Evolutionary conservation across 1,284 basidiomycete species (phyloP).

Genomic region (Ustilago lituana): DNA sequence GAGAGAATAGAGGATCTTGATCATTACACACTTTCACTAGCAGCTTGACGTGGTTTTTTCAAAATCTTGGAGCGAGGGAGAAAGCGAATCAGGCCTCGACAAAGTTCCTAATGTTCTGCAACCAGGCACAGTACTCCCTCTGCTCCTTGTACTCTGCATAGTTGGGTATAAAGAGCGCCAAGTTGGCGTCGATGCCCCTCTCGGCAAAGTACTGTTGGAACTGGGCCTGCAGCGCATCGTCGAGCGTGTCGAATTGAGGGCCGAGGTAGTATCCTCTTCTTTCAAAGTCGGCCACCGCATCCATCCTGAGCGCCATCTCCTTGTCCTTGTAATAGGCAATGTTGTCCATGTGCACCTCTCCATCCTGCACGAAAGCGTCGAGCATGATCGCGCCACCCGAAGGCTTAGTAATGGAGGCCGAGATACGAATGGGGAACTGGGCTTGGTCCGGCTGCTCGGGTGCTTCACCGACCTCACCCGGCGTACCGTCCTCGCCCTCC

Average conservation of each 20-base stretch:
- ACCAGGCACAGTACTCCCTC: conserved; percentile 86
- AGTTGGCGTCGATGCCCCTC: conserved; percentile 82
- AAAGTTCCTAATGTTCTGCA: conserved; percentile 83
- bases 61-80: too few species aligned
- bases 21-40: background rate
- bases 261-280: conserved; percentile 90
- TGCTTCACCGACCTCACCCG: conserved; percentile 62
- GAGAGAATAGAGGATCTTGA: too few species aligned
- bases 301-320: conserved; percentile 79
- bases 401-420: conserved; percentile 85
- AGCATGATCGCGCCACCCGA: conserved; percentile 58
- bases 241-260: conserved; percentile 91
- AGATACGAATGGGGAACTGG: conserved; percentile 77
- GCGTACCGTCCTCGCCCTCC: conserved; percentile 69
- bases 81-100: conserved; percentile 78
- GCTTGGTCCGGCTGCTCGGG: conserved; percentile 42
- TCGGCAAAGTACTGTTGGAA: conserved; percentile 85
- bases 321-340: conserved; percentile 83
- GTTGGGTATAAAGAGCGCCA: conserved; percentile 71
- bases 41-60: background rate
- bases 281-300: conserved; percentile 91
- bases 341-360: conserved; percentile 86
- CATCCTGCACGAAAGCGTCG: conserved; percentile 71
- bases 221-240: conserved; percentile 83
- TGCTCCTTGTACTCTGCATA: conserved; percentile 67